phyloP scores from a whole-genome alignment of 2,329 filamentous ascomycete genomes.

The Cercospora sesami region DNA sequence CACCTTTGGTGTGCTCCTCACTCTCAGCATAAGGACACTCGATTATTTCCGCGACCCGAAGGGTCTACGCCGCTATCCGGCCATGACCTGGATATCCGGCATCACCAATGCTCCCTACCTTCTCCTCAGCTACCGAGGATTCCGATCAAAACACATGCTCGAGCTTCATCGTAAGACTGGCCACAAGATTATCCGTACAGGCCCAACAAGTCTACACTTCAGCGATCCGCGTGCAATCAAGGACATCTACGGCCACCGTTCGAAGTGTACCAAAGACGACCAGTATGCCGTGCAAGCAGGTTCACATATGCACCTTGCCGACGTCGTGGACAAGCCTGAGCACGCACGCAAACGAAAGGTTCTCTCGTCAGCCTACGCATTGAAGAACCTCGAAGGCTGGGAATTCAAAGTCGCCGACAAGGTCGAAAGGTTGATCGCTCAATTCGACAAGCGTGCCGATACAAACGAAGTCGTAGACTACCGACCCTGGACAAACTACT shows the following conservation, averaged over 20 bases:
- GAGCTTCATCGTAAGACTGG: constrained; percentile 46
- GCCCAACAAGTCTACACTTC: constrained; percentile 50
- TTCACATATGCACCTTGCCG: constrained; percentile 40
- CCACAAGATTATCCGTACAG: constrained; percentile 48
- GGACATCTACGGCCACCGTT: constrained; percentile 45
- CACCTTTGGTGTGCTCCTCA: constrained; percentile 17
- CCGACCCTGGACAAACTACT: constrained; percentile 43
- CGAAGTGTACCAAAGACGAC: constrained; percentile 41
- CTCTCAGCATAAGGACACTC: constrained; percentile 26
- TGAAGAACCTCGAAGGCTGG: constrained; percentile 46
- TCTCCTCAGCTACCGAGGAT: constrained; percentile 44
- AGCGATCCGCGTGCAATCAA: constrained; percentile 43
- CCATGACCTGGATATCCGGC: constrained; percentile 47
- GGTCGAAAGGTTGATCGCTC: constrained; percentile 36
- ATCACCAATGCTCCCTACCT: constrained; percentile 50
- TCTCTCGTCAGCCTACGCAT: constrained; percentile 42
- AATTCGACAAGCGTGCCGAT: constrained; percentile 38
- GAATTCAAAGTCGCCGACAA: constrained; percentile 46
- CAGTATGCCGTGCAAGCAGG: constrained; percentile 38
- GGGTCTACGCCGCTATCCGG: constrained; percentile 52
- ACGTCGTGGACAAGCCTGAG: constrained; percentile 43
- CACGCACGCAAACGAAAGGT: constrained; percentile 45
- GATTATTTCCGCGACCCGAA: constrained; percentile 49
- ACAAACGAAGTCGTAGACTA: constrained; percentile 40
- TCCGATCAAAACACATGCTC: constrained; percentile 45